Conservation (phyloP, 2,329 filamentous ascomycete genomes). For the Chaetomiaceae sp. region DNA sequence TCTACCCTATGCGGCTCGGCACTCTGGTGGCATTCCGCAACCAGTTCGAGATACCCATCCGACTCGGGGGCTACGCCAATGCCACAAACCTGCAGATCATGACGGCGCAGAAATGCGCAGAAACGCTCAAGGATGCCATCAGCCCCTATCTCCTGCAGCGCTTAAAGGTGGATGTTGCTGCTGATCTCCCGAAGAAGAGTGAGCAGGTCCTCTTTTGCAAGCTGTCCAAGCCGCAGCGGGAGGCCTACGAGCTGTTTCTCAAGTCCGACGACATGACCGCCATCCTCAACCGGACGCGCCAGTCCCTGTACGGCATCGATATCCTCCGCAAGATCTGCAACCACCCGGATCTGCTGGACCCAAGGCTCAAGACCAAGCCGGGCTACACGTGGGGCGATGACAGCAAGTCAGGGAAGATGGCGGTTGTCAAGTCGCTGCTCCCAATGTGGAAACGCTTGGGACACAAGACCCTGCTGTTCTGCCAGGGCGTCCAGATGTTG, state of each 20-base stretch:
- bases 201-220: slow-evolving; percentile 97
- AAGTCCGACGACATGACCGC: slow-evolving; percentile 79
- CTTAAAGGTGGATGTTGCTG: slow-evolving; percentile 88
- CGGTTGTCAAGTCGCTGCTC: slow-evolving; percentile 82
- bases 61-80: slow-evolving; percentile 89
- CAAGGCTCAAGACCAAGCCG: slow-evolving; percentile 47
- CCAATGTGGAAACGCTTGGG: slow-evolving; percentile 85
- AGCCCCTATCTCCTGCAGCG: slow-evolving; percentile 89
- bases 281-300: slow-evolving; percentile 68
- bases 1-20: slow-evolving; percentile 92
- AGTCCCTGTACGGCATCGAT: slow-evolving; percentile 86
- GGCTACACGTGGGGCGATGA: slow-evolving; percentile 74
- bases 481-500: slow-evolving; percentile 91
- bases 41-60: slow-evolving; percentile 92
- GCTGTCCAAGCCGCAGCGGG: slow-evolving; percentile 71
- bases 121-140: slow-evolving; percentile 89
- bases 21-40: slow-evolving; percentile 86
- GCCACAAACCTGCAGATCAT: slow-evolving; percentile 91
- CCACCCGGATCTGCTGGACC: slow-evolving; percentile 83
- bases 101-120: slow-evolving; percentile 89
- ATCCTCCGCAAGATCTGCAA: slow-evolving; percentile 95
- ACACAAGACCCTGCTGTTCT: slow-evolving; percentile 90
- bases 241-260: slow-evolving; percentile 77
- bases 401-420: slow-evolving; percentile 88
- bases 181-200: slow-evolving; percentile 90